Conservation (phyloP, 352 stramenopile genomes). For the Phytophthora megakarya region DNA sequence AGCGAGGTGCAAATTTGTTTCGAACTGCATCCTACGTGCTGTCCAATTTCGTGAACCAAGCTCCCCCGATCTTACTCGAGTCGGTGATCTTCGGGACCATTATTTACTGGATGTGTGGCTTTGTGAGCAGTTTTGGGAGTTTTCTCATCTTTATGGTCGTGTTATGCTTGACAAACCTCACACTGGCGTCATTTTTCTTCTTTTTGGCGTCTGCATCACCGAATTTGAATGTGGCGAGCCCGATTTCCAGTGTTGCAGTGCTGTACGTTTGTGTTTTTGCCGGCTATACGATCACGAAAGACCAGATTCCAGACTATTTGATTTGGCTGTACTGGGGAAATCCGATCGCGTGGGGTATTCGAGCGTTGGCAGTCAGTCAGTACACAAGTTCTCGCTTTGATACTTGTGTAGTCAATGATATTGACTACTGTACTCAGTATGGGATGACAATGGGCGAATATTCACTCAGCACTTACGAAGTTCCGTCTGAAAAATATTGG, state of each 20-base stretch:
- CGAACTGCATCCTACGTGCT: slow-evolving; percentile 15
- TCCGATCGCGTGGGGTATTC: slow-evolving; percentile 42
- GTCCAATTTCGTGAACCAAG: neutral
- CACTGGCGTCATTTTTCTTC: slow-evolving; percentile 38
- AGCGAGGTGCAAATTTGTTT: slow-evolving; percentile 23
- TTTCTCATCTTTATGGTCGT: slow-evolving; percentile 41
- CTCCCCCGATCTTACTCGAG: slow-evolving; percentile 1
- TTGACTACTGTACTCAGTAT: slow-evolving; percentile 36
- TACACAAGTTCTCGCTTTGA: slow-evolving; percentile 4
- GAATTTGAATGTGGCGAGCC: slow-evolving; percentile 41
- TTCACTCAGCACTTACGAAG: slow-evolving; percentile 28
- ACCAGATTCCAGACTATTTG: slow-evolving; percentile 34
- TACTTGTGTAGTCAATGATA: neutral
- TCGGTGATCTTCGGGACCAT: slow-evolving; percentile 68
- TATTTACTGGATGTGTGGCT: slow-evolving; percentile 73
- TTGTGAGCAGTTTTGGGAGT: slow-evolving; percentile 20
- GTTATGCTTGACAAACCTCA: slow-evolving; percentile 53
- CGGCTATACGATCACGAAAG: slow-evolving; percentile 39
- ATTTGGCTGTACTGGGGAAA: slow-evolving; percentile 55
- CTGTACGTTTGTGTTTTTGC: slow-evolving; percentile 35
- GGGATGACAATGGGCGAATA: slow-evolving; percentile 23
- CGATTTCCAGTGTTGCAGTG: slow-evolving; percentile 38
- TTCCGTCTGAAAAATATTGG: slow-evolving; percentile 35
- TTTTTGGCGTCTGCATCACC: slow-evolving; percentile 27
- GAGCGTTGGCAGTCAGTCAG: slow-evolving; percentile 14